Evolutionary conservation across 73 alveolate genomes (phyloP).

Genomic region (Tetrahymena malaccensis): DNA sequence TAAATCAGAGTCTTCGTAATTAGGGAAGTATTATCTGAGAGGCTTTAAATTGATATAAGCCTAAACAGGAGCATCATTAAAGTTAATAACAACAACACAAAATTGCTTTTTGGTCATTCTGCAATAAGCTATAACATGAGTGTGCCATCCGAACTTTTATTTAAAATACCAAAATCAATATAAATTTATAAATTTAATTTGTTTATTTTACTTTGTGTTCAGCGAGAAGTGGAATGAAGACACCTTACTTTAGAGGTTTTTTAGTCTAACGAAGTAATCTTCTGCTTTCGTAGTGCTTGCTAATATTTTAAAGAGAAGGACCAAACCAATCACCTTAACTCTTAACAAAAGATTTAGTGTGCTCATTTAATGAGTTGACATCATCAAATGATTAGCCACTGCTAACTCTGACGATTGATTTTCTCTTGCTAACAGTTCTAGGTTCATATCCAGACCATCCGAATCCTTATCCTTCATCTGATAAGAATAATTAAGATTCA

Average conservation of each 20-base stretch:
- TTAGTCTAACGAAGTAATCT: constrained; percentile 77
- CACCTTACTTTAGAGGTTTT: constrained; percentile 80
- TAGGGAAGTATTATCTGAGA: constrained; percentile 48
- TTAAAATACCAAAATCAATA: background rate
- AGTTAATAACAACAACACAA: constrained; percentile 80
- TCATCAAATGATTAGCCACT: background rate
- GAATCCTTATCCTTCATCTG: background rate
- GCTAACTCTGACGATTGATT: constrained; percentile 8
- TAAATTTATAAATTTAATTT: background rate
- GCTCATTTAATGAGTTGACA: background rate
- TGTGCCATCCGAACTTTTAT: constrained; percentile 58
- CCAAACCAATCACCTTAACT: constrained; percentile 82
- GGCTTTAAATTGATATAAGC: constrained; percentile 68
- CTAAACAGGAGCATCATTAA: constrained; percentile 66
- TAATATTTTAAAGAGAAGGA: constrained; percentile 75
- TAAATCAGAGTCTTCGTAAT: constrained; percentile 49
- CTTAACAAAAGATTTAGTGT: constrained; percentile 26
- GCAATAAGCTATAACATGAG: constrained; percentile 83
- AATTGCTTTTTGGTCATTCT: constrained; percentile 81
- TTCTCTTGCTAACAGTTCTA: constrained; percentile 18
- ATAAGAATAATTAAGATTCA: background rate
- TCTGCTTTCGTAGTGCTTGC: constrained; percentile 83
- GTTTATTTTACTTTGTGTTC: constrained; percentile 15
- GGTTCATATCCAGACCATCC: background rate
- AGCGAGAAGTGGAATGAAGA: constrained; percentile 76